Evolutionary conservation across 2,329 filamentous ascomycete genomes (phyloP).

Genomic region (Pestalotiopsis fici): DNA sequence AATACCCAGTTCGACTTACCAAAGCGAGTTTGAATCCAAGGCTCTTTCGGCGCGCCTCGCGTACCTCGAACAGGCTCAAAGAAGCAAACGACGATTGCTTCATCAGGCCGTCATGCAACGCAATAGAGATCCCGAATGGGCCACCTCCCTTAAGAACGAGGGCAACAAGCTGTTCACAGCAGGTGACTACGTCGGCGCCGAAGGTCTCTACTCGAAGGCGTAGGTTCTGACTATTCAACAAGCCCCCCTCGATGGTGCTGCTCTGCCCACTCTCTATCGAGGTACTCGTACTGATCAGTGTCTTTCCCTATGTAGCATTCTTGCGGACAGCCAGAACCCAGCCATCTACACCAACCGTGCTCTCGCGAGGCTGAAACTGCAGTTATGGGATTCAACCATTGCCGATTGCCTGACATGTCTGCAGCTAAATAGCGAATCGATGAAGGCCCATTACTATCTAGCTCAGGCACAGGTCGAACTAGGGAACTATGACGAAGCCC

Average conservation of each 20-base stretch:
- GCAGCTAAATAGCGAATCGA: conserved; percentile 61
- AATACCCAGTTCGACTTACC: background rate
- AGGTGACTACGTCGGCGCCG: conserved; percentile 52
- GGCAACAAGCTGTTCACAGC: conserved; percentile 53
- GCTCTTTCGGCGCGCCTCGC: background rate
- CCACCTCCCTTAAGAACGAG: conserved; percentile 13
- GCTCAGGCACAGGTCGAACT: conserved; percentile 81
- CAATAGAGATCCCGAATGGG: conserved; percentile 5
- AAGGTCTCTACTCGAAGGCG: conserved; percentile 61
- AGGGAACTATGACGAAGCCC: conserved; percentile 70
- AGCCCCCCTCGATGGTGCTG: background rate
- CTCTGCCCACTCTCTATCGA: too few relatives aligned
- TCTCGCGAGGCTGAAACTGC: conserved; percentile 75
- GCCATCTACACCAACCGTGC: conserved; percentile 88
- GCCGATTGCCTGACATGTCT: conserved; percentile 78
- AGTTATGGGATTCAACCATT: conserved; percentile 73
- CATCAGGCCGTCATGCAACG: background rate
- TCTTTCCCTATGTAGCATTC: conserved; percentile 1
- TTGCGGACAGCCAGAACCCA: conserved; percentile 33
- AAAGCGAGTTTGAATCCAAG: background rate
- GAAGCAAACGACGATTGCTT: background rate
- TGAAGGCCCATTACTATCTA: conserved; percentile 85
- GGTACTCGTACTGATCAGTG: background rate
- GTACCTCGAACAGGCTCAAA: too few relatives aligned
- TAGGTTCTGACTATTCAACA: conserved; percentile 36